Base-by-base conservation (phyloP, 352 stramenopile species). In the Phytophthora foliorum region DNA sequence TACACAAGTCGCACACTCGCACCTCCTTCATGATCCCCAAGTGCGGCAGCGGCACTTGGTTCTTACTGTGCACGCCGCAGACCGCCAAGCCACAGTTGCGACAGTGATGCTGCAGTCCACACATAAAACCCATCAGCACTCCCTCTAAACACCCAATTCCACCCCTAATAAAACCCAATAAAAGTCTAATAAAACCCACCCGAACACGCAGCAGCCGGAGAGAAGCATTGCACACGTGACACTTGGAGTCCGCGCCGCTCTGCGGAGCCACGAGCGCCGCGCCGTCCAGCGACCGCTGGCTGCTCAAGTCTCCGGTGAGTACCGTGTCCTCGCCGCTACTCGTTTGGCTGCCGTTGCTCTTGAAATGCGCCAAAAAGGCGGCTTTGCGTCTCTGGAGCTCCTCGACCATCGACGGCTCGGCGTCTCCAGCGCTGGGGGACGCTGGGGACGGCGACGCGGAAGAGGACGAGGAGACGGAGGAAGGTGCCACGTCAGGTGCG, bases 61-160 rank as follows among this genome's bases (percentile, higher is more conserved):
- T 91, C 59, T 86, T 90, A 52, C 85, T 93, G 67, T 93, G 85
- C 27, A 91, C 84, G 44, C 83, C 79, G 39, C 85, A 93, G 17
- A 93, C 85, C 5, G 82, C 69, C n/a, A 80, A 58, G 11, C 74
- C 74, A 41, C 85, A 93, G 41, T 93, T 93, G 31, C 81, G 73
- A 54, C 82, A 93, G 45, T 81, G 81, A 62, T 91, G 85, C 77
- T 91, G 49, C 39, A 60, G 21, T 38, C 57, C 3, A 25, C 41
- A 52, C 9, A 46, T 55, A 44, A 55, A 38, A 32, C 46, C 38
- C n/a, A 31, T 56, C 9, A 56, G 11, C 42, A 27, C 32, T 38
- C 44, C 11, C 29, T 59, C 29, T 59, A 60, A 62, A 57, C 21
- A 54, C n/a, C 36, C 17, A 38, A 25, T 63, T 0, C 24, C 1